Base-by-base conservation (phyloP, 495 filamentous ascomycete species). In the Trichoderma orchidacearum region DNA sequence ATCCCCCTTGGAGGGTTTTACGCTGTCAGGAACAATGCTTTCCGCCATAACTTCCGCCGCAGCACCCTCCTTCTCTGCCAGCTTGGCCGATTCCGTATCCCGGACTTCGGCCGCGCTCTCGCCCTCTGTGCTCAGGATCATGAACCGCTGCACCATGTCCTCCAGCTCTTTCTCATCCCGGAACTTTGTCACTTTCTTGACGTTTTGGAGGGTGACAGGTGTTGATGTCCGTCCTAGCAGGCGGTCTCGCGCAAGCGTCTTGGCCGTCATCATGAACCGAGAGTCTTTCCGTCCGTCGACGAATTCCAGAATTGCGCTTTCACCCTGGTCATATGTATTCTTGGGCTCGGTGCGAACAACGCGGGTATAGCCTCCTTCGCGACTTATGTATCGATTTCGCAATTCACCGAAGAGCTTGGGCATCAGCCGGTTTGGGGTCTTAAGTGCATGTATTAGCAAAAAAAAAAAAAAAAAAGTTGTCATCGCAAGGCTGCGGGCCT, bases 211-310 rank as follows among this genome's bases (percentile, higher is more conserved):
- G 29, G 92, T 96, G 36, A 93, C 68, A 3, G 86, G 77, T 58
- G 80, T 84, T 57, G 87, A 70, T 3, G 68, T 67, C 51, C 72
- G 74, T 35, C 73, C 72, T 53, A 80, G 62, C 12, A 63, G 66
- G 30, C 83, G 73, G 61, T 85, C 74, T 36, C 77, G 76, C 34
- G 84, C 87, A 0, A 98, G 73, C 0, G 87, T 83, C 50, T 81
- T 80, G 3, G 93, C 93, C 15, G 90, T 95, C 76, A 96, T 82
- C 54, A 86, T 85, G 72, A 98, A 97, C 2, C 91, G 85, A 79
- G 95, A 89, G 71, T 98, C 93, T 69, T 84, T 87, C 15, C 90
- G 92, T 38, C 92, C 92, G 67, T 98, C 93, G 45, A 97, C 90
- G 12, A 98, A 79, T 70, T 97, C 93, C n/a, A 98, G 80, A 61